These are phyloP conservation scores for Leccinum disarticulatum DNA, from an alignment of 768 basidiomycete species.

Conservation along the genomic window DNA sequence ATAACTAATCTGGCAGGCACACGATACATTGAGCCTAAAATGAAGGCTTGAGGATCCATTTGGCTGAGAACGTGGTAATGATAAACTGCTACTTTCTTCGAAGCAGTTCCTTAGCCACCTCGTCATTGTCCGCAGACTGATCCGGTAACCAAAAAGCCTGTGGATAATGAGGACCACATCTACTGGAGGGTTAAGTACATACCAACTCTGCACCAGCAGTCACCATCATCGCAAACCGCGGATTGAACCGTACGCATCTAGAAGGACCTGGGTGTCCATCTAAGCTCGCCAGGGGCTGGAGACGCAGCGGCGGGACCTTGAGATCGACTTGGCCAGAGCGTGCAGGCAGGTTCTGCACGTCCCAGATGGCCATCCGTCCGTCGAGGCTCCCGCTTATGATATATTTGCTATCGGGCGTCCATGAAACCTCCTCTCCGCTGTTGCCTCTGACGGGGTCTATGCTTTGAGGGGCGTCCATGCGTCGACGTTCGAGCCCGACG, in stretches of 20 bases:
- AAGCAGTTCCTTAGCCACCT: slow-evolving; percentile 66
- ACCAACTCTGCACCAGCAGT: slow-evolving; percentile 85
- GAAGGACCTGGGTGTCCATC: slow-evolving; percentile 85
- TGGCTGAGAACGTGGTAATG: neutral
- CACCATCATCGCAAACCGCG: slow-evolving; percentile 84
- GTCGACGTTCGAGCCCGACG: slow-evolving; percentile 74
- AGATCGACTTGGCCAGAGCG: slow-evolving; percentile 54
- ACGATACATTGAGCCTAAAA: neutral
- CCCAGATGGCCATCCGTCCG: slow-evolving; percentile 88
- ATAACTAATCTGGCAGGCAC: neutral
- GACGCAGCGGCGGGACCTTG: slow-evolving; percentile 48
- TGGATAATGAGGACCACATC: slow-evolving; percentile 16
- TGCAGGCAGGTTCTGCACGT: slow-evolving; percentile 62
- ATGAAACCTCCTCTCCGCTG: slow-evolving; percentile 91
- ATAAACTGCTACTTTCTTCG: slow-evolving; percentile 44
- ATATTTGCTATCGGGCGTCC: slow-evolving; percentile 94
- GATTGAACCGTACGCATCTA: slow-evolving; percentile 89
- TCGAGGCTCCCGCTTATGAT: slow-evolving; percentile 83
- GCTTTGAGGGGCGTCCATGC: slow-evolving; percentile 43
- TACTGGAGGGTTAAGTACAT: slow-evolving; percentile 23
- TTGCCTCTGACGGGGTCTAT: slow-evolving; percentile 75
- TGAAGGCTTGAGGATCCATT: neutral
- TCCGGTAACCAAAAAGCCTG: slow-evolving; percentile 72
- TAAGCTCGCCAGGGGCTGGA: slow-evolving; percentile 51
- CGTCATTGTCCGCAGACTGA: slow-evolving; percentile 63